These are phyloP conservation scores for Agaricales sp. DNA, from an alignment of 1,284 basidiomycete genomes.

Conservation along the genomic window DNA sequence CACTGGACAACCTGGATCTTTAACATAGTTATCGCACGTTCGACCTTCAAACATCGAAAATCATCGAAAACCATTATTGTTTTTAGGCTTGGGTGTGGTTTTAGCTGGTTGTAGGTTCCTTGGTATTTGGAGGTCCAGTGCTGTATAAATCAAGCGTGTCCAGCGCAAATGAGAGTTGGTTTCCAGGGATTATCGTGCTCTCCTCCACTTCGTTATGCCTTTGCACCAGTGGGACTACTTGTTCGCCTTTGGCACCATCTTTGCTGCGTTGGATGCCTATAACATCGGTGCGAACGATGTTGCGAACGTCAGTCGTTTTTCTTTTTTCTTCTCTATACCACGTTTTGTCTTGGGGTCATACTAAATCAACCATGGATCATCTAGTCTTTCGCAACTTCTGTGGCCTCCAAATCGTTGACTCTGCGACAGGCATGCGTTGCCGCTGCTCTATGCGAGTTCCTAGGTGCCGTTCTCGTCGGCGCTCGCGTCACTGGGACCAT, in stretches of 20 bases:
- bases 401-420: slow-evolving; percentile 19
- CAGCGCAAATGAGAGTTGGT: too few relatives aligned
- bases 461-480: slow-evolving; percentile 19
- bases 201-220: slow-evolving; percentile 9
- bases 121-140: too few relatives aligned
- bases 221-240: slow-evolving; percentile 21
- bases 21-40: too few relatives aligned
- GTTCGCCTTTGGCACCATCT: slow-evolving; percentile 20
- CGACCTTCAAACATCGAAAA: too few relatives aligned
- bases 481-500: slow-evolving; percentile 21
- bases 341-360: too few relatives aligned
- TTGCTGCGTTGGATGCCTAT: slow-evolving; percentile 19
- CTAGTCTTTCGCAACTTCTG: slow-evolving; percentile 17
- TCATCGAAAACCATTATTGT: too few relatives aligned
- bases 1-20: too few relatives aligned
- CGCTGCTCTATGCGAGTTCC: slow-evolving; percentile 20
- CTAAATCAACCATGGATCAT: too few relatives aligned
- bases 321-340: not conserved
- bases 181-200: too few relatives aligned
- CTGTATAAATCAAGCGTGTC: too few relatives aligned
- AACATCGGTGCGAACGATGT: slow-evolving; percentile 23
- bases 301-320: slow-evolving; percentile 15
- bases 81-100: too few relatives aligned
- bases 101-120: too few relatives aligned
- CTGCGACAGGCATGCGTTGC: slow-evolving; percentile 18